Evolutionary conservation across 2,329 filamentous ascomycete genomes (phyloP).

Genomic region (Phoma sp.): DNA sequence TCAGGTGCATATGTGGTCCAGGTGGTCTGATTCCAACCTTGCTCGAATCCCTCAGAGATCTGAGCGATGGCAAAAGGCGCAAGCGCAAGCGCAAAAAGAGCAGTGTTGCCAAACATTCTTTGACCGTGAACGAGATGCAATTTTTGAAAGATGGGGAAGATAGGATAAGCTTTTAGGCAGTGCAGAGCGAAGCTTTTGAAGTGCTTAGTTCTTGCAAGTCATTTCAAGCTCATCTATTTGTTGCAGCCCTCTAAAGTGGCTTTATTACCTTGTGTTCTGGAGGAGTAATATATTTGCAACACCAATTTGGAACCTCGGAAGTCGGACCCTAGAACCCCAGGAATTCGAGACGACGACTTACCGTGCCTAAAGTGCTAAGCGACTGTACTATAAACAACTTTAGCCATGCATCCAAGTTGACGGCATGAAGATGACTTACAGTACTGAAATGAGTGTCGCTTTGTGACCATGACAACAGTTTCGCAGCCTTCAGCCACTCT

Average conservation of each 20-base stretch:
- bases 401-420: background rate
- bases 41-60: constrained; percentile 64
- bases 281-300: constrained; percentile 6
- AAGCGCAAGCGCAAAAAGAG: constrained; percentile 54
- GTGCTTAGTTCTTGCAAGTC: constrained; percentile 1
- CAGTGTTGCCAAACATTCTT: constrained; percentile 54
- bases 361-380: constrained; percentile 4
- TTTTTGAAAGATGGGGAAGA: background rate
- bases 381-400: background rate
- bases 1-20: constrained; percentile 67
- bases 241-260: constrained; percentile 1
- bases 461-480: background rate
- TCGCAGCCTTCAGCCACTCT: background rate
- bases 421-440: background rate
- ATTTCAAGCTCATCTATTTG: constrained; percentile 2
- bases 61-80: constrained; percentile 59
- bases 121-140: background rate
- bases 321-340: background rate
- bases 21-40: constrained; percentile 62
- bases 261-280: constrained; percentile 7
- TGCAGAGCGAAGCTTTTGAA: constrained; percentile 9
- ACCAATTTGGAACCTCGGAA: constrained; percentile 13
- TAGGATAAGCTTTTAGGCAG: constrained; percentile 1
- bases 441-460: background rate
- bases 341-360: background rate